Evolutionary conservation across 2,329 filamentous ascomycete genomes (phyloP).

Genomic region (Phialemonium atrogriseum): DNA sequence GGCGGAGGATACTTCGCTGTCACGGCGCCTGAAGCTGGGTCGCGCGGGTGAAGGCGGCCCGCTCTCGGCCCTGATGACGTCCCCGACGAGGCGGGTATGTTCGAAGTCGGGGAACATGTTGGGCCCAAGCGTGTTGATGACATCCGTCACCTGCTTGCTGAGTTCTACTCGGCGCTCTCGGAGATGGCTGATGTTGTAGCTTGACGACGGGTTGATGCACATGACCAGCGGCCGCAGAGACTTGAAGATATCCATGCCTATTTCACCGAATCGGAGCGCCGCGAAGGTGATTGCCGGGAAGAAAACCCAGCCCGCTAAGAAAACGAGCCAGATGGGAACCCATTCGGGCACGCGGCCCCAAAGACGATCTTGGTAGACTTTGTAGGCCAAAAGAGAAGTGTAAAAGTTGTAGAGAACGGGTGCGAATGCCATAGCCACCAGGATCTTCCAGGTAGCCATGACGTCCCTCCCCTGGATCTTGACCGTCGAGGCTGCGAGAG

Average conservation of each 20-base stretch:
- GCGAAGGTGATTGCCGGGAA: constrained; percentile 89
- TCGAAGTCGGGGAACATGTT: constrained; percentile 98
- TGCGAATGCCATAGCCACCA: constrained; percentile 78
- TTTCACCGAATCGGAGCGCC: constrained; percentile 87
- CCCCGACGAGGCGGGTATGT: constrained; percentile 58
- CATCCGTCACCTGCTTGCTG: constrained; percentile 73
- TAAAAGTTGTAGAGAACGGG: constrained; percentile 79
- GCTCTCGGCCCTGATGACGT: constrained; percentile 34
- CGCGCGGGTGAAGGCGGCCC: constrained; percentile 16
- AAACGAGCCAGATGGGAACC: constrained; percentile 71
- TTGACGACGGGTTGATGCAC: constrained; percentile 75
- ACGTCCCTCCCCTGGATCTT: constrained; percentile 85
- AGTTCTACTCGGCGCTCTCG: constrained; percentile 65
- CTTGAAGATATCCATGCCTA: constrained; percentile 98
- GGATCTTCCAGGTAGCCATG: constrained; percentile 88
- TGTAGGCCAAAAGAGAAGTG: constrained; percentile 63
- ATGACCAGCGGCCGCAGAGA: constrained; percentile 82
- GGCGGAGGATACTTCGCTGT: constrained; percentile 39
- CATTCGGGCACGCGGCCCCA: constrained; percentile 74
- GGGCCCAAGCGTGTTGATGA: constrained; percentile 92
- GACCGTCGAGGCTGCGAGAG: constrained; percentile 76
- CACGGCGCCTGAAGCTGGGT: constrained; percentile 26
- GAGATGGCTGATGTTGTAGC: constrained; percentile 75
- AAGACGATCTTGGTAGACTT: constrained; percentile 72
- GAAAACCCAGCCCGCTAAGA: constrained; percentile 65